phyloP scores from a whole-genome alignment of 805 yeast genomes.

The Clavispora carvajalis region DNA sequence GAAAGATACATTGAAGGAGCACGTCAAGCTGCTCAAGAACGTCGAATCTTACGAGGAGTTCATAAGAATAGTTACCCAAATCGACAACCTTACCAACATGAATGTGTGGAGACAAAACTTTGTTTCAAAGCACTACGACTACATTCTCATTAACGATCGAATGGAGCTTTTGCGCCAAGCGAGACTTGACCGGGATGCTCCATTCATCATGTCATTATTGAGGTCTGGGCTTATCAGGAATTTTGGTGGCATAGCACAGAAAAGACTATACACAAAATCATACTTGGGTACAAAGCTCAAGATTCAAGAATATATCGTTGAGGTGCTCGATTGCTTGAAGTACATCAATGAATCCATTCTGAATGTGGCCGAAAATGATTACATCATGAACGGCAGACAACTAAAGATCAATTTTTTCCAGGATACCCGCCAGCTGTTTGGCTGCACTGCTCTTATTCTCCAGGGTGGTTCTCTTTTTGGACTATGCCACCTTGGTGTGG shows the following conservation, averaged over 20 bases:
- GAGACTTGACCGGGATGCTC: conserved; percentile 52
- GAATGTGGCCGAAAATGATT: conserved; percentile 24
- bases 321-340: conserved; percentile 64
- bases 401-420: conserved; percentile 71
- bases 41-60: conserved; percentile 67
- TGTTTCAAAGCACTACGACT: conserved; percentile 76
- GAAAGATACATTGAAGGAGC: conserved; percentile 43
- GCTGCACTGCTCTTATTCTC: conserved; percentile 81
- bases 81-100: conserved; percentile 42
- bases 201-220: conserved; percentile 56
- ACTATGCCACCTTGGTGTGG: conserved; percentile 88
- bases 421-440: conserved; percentile 81
- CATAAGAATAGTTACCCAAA: conserved; percentile 49
- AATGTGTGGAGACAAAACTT: conserved; percentile 76
- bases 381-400: conserved; percentile 46
- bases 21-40: conserved; percentile 42
- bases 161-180: conserved; percentile 59
- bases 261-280: conserved; percentile 71
- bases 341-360: conserved; percentile 46
- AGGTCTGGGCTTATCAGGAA: conserved; percentile 83
- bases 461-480: conserved; percentile 97
- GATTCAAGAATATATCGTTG: conserved; percentile 81
- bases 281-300: conserved; percentile 84
- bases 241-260: conserved; percentile 85
- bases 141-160: conserved; percentile 72